Conservation (phyloP, 164 flowering plant genomes). For the Houttuynia cordata region DNA sequence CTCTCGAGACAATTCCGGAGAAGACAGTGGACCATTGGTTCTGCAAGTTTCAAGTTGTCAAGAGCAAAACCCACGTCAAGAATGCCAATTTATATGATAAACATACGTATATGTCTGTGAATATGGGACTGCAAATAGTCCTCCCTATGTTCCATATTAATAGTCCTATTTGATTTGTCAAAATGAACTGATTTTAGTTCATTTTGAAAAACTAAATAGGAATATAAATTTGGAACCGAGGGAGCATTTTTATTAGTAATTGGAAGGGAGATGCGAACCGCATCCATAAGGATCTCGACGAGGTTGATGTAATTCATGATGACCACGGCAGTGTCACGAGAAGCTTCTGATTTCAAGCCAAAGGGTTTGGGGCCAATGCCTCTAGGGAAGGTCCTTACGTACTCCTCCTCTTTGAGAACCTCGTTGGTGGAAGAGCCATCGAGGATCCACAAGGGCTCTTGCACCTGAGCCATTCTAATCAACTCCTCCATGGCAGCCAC, state of each 20-base stretch:
- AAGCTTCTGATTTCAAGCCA: slow-evolving; percentile 54
- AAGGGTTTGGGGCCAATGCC: slow-evolving; percentile 58
- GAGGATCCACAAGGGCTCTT: slow-evolving; percentile 60
- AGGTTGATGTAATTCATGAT: slow-evolving; percentile 54
- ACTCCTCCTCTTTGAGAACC: slow-evolving; percentile 54
- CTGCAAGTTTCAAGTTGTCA: slow-evolving; percentile 19
- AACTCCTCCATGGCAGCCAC: slow-evolving; percentile 90
- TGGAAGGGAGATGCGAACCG: slow-evolving; percentile 28
- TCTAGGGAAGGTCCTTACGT: slow-evolving; percentile 45
- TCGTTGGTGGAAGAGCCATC: slow-evolving; percentile 26
- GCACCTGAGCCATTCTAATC: slow-evolving; percentile 49
- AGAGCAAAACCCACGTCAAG: too few relatives aligned
- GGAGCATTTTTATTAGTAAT: too few relatives aligned
- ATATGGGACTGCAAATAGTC: too few relatives aligned
- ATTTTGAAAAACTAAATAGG: too few relatives aligned
- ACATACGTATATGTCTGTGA: too few relatives aligned
- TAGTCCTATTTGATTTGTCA: too few relatives aligned
- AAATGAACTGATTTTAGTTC: too few relatives aligned
- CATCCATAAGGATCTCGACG: slow-evolving; percentile 88
- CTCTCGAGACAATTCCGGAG: slow-evolving; percentile 66
- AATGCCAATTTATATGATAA: too few relatives aligned
- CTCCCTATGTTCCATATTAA: too few relatives aligned
- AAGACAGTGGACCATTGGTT: slow-evolving; percentile 66
- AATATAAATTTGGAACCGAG: too few relatives aligned
- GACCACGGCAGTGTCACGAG: slow-evolving; percentile 54